Percentiles rank a stretch among this genome's conserved stretches.
Evolutionary conservation across 441 rosid genomes (phyloP).

Genomic region (Populus hybrid): DNA sequence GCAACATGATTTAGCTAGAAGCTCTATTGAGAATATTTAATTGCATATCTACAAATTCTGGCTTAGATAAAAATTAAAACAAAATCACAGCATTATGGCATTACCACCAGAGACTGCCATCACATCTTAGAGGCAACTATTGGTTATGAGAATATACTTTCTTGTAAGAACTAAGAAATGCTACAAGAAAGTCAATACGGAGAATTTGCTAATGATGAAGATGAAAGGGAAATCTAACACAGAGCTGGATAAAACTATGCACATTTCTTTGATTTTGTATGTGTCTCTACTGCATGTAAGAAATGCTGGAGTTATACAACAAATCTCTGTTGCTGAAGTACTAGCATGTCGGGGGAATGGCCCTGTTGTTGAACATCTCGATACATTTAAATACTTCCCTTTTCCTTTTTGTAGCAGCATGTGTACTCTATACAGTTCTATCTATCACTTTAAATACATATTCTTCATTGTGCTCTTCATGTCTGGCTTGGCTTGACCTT

Average conservation of each 20-base stretch:
- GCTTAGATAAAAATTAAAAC: not conserved
- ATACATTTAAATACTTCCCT: not conserved
- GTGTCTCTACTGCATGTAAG: not conserved
- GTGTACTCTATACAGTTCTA: too few relatives aligned
- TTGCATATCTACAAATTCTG: not conserved
- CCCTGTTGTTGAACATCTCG: not conserved
- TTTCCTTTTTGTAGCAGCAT: not conserved
- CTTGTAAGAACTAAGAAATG: not conserved
- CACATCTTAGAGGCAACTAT: not conserved
- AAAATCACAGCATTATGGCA: not conserved
- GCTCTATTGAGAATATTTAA: not conserved
- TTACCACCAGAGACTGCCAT: not conserved
- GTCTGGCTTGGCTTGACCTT: too few relatives aligned
- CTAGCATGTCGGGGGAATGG: not conserved
- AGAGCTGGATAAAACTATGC: not conserved
- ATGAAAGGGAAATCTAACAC: not conserved
- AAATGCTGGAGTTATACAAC: not conserved
- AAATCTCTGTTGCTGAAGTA: not conserved
- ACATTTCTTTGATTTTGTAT: not conserved
- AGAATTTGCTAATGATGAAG: not conserved
- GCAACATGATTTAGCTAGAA: not conserved
- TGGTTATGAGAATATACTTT: not conserved
- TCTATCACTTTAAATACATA: too few relatives aligned
- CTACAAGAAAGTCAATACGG: not conserved
- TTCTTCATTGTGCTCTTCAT: too few relatives aligned